Percentiles rank a stretch among this genome's conserved stretches.
Conservation (phyloP, 768 basidiomycete species). For the Termitomyces sp. region DNA sequence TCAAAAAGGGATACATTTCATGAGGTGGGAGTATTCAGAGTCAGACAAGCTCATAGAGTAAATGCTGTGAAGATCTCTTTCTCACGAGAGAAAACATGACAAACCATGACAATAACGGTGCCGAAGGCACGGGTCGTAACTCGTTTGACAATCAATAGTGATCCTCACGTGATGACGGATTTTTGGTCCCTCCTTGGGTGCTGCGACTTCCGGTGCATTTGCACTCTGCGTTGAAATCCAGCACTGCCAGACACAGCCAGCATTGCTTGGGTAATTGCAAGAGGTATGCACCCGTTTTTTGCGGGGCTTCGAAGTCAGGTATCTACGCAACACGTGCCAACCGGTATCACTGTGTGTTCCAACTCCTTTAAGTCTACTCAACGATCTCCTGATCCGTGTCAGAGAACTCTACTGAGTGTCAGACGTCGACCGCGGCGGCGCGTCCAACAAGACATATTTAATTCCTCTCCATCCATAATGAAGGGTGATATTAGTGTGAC, state of each 20-base stretch:
- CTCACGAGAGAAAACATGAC: too few species aligned
- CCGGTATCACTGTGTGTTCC: neutral
- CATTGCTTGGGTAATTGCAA: neutral
- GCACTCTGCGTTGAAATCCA: neutral
- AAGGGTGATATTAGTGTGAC: slow-evolving; percentile 47
- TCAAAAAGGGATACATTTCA: too few species aligned
- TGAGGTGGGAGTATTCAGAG: too few species aligned
- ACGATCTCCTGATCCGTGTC: neutral
- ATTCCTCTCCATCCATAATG: slow-evolving; percentile 18
- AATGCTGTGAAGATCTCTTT: too few species aligned
- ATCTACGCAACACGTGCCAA: slow-evolving; percentile 4
- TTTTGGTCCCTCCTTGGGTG: neutral
- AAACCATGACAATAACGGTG: too few species aligned
- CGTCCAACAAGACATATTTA: neutral
- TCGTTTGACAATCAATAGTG: too few species aligned
- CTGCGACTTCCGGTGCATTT: neutral
- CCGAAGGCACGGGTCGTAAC: too few species aligned
- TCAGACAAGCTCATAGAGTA: too few species aligned
- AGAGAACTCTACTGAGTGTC: neutral
- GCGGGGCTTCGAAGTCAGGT: neutral
- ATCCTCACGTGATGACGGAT: neutral
- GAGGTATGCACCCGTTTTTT: neutral
- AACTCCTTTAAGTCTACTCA: neutral
- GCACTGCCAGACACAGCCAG: neutral
- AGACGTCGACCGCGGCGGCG: neutral